Conservation (phyloP, 2,329 filamentous ascomycete genomes). For the Ophiostoma triangulosporum region DNA sequence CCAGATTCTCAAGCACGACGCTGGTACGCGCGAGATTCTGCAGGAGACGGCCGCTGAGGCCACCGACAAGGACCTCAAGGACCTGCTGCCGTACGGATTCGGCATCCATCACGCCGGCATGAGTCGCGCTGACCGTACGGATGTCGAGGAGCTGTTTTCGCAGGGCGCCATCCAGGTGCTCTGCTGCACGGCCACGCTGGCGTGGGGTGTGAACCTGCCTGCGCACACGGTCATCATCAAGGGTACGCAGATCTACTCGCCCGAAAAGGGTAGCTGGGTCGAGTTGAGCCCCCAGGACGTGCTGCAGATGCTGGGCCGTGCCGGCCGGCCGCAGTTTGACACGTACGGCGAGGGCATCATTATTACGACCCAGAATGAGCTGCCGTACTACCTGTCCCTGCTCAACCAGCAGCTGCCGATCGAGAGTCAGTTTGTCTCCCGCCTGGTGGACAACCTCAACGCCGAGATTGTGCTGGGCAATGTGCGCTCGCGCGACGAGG, state of each 20-base stretch:
- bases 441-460: conserved; percentile 88
- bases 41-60: conserved; percentile 73
- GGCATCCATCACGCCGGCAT: conserved; percentile 98
- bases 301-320: conserved; percentile 95
- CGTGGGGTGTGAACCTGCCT: conserved; percentile 97
- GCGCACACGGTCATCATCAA: conserved; percentile 99
- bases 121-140: conserved; percentile 85
- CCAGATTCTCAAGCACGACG: conserved; percentile 85
- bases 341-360: conserved; percentile 98
- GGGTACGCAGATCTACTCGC: conserved; percentile 93
- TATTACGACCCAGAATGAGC: conserved; percentile 87
- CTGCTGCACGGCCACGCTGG: conserved; percentile 93
- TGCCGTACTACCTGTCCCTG: conserved; percentile 93
- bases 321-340: conserved; percentile 90
- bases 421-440: conserved; percentile 89
- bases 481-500: conserved; percentile 80
- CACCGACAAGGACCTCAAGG: conserved; percentile 78
- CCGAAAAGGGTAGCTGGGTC: conserved; percentile 97
- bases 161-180: conserved; percentile 88
- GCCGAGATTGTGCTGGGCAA: conserved; percentile 93
- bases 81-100: conserved; percentile 88
- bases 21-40: conserved; percentile 77
- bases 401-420: conserved; percentile 96
- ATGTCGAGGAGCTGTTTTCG: conserved; percentile 88
- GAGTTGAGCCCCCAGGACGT: conserved; percentile 96